Percentiles rank a stretch among this genome's conserved stretches.
These are phyloP conservation scores for Nitzschia sp. DNA, from an alignment of 108 stramenopile genomes.

Conservation along the genomic window DNA sequence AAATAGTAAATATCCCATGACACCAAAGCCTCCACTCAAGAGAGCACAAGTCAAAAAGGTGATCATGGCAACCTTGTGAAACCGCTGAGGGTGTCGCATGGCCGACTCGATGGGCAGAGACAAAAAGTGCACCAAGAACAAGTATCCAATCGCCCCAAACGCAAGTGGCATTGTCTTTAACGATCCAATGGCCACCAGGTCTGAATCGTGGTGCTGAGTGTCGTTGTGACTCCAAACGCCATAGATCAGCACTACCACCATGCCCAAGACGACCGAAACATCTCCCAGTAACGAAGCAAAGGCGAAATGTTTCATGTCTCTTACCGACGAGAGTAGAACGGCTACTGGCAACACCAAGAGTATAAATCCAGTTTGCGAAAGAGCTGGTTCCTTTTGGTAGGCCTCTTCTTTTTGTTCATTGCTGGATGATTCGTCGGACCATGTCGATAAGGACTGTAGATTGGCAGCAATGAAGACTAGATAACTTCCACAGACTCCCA, in stretches of 20 bases:
- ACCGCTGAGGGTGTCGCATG: constrained; percentile 34
- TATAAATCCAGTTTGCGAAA: constrained; percentile 7
- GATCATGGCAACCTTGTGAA: constrained; percentile 1
- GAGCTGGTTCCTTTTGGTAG: neutral
- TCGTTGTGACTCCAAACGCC: constrained; percentile 3
- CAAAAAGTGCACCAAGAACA: constrained; percentile 41
- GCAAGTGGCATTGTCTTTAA: constrained; percentile 25
- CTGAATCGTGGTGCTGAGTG: neutral
- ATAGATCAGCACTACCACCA: constrained; percentile 31
- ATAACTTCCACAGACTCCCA: constrained; percentile 43
- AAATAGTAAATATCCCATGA: constrained; percentile 31
- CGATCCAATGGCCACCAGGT: constrained; percentile 27
- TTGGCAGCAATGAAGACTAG: constrained; percentile 39
- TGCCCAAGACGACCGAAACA: constrained; percentile 23
- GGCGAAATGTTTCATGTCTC: constrained; percentile 36
- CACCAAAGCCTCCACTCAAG: constrained; percentile 27
- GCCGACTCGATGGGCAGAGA: constrained; percentile 31
- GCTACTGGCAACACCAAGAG: constrained; percentile 17
- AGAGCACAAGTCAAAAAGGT: constrained; percentile 31
- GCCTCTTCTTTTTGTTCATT: too few species aligned
- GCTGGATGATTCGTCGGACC: neutral
- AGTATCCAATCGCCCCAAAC: constrained; percentile 38
- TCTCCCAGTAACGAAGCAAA: constrained; percentile 27
- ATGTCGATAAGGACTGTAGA: constrained; percentile 13
- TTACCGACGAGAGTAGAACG: constrained; percentile 26